Evolutionary conservation across 192 early-diverging fungal species (phyloP), one percentile per base, ranked within the genome.

Genomic region (Coemansia sp.): DNA sequence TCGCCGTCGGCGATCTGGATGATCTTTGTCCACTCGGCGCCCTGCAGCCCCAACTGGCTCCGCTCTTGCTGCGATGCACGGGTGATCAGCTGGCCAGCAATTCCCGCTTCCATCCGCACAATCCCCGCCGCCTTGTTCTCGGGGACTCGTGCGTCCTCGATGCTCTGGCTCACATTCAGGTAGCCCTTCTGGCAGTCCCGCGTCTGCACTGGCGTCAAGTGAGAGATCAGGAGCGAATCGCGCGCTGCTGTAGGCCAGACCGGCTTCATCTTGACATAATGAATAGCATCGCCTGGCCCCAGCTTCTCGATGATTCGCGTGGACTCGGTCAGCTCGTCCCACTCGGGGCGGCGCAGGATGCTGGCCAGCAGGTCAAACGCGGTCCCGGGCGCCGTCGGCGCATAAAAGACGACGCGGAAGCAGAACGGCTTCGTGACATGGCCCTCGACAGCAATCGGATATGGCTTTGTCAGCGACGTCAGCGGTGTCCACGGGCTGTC

Each of bases 1-100:
- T 70, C 66, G 13, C 67, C 68, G 30, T 77, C 75, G 8, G 68
- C 67, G 6, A 77, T 58, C 50, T 77, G 75, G 19, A 72, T 51
- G 7, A 72, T 61, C 28, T 51, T 54, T 43, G 60, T 62, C 57
- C 75, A 62, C 5, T 26, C 25, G 12, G 48, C 54, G 28, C 52
- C 36, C 1, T 7, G 18, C 12, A 64, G 44, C 0, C 59, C 60
- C 39, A 72, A 36, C 4, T 19, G 36, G 22, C 8, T 11, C 39
- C 20, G 36, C 17, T 72, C 68, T n/a, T 33, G 48, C 10, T 7
- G 7, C 3, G 53, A 7, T 1, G 44, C 62, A 5, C 19, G 29
- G 1, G 61, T 65, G 6, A 77, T 20, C 10, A 77, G 45, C 33
- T 72, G 75, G 1, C 75, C 75, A 9, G 75, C 75, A 44, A 77